Base-by-base conservation (phyloP, 2,329 filamentous ascomycete genomes). In the Verticillium tricorpus region DNA sequence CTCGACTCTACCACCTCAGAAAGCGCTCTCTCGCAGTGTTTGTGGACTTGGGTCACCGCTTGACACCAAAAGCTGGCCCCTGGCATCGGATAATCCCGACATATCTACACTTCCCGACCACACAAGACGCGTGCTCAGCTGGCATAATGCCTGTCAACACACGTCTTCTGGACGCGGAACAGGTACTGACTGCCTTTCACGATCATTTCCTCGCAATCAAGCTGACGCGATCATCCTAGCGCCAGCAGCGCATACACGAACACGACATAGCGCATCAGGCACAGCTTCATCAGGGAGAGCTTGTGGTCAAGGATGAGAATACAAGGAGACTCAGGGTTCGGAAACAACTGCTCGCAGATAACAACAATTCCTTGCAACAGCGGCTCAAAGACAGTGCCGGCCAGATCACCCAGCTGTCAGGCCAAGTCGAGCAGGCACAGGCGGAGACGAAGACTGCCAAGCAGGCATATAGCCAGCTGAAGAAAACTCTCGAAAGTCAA, bases 251-350 rank as follows among this genome's bases (percentile, higher is more conserved):
- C 32, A 76, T 84, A 39, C 82, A 83, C 65, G 74, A 81, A 28
- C 82, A 93, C 60, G 91, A 96, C 72, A 77, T 90, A 64, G 85
- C 85, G 68, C 91, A 93, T 72, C 86, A 89, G 67, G 82, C 83
- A 63, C 84, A 83, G 66, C 76, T 85, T 60, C 86, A 89, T 67
- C 81, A 87, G 60, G 84, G 89, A 39, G 84, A 91, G 60, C 78
- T 89, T 12, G 81, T 96, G 61, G 78, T 86, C 67, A 90, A 91
- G 69, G 87, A 92, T 66, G 93, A 98, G 73, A 86, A 89, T 63
- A 80, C 85, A 45, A 87, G 93, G 57, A 84, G 88, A 66, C 76
- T 92, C 59, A 86, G 86, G 67, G 81, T 94, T 64, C 85, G 88
- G 65, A 81, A 88, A 60, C 77, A 93, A 60, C 76, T 93, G n/a